Base-by-base conservation (phyloP, 768 basidiomycete genomes). In the Lyophyllum semitale region DNA sequence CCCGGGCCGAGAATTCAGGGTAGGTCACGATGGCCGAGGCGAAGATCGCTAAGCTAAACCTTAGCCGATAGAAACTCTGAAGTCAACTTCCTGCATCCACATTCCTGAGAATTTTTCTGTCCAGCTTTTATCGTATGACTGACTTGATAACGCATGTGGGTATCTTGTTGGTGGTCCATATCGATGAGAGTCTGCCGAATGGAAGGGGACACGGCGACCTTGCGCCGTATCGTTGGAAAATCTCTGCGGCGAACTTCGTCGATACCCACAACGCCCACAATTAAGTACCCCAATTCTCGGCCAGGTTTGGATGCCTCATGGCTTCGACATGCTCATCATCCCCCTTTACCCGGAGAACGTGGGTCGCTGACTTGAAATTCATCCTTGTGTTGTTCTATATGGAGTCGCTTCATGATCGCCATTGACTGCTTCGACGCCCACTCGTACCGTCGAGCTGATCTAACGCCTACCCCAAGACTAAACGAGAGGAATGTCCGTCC, bases 361-460 rank as follows among this genome's bases (percentile, higher is more conserved):
- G 22, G 13, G 51, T 38, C 51, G 37, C 51, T 52, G 51, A 48
- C 51, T 50, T 53, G 7, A 25, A 37, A 32, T 53, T 12, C n/a
- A 22, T 20, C 23, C 44, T 54, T 45, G 23, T 20, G 53, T 51
- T 23, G 25, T 48, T 59, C 54, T 49, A 56, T 52, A 49, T 53
- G 54, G 59, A 50, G 47, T 51, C 32, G 42, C 27, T 30, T 1
- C 29, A 35, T 20, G 29, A 30, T 41, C 49, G 13, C 43, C n/a
- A n/a, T 33, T 33, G 23, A 13, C 37, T 33, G 51, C 26, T 41
- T 54, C 27, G 53, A 4, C 9, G 35, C 26, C 41, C 29, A 17
- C n/a, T 38, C 25, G 23, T 33, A 18, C 25, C 32, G 15, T 41
- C 22, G 15, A 29, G n/a, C 54, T 48, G 51, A 59, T 59, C 48